Conservation (phyloP, 2,329 filamentous ascomycete species). For the Exophiala aquamarina region DNA sequence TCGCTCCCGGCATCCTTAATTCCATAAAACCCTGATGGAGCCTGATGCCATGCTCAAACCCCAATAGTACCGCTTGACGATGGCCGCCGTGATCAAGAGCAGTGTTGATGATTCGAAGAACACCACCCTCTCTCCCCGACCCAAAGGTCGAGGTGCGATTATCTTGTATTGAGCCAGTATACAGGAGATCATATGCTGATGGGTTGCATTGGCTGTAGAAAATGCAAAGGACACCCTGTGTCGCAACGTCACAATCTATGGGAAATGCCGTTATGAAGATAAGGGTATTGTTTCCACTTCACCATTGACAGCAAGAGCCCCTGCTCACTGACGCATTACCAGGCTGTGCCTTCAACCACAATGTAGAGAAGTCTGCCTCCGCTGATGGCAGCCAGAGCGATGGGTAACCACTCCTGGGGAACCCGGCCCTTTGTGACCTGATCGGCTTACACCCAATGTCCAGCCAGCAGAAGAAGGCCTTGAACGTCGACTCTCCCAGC, state of each 20-base stretch:
- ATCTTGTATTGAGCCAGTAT: background rate
- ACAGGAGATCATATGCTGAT: background rate
- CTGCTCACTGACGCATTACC: constrained; percentile 15
- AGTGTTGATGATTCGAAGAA: constrained; percentile 47
- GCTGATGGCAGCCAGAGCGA: constrained; percentile 38
- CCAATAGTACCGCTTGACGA: constrained; percentile 25
- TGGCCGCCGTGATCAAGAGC: constrained; percentile 45
- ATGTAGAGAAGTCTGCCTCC: constrained; percentile 30
- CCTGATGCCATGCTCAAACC: constrained; percentile 18
- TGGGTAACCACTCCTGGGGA: constrained; percentile 10
- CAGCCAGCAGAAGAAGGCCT: constrained; percentile 38
- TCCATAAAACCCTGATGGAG: constrained; percentile 17
- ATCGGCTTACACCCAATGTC: background rate
- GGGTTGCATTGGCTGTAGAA: constrained; percentile 47
- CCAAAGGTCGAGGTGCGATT: constrained; percentile 49
- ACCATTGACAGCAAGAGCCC: background rate
- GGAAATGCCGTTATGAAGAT: constrained; percentile 88
- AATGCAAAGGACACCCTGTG: constrained; percentile 85
- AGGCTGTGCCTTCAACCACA: constrained; percentile 85
- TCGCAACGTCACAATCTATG: constrained; percentile 90
- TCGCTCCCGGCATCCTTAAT: constrained; percentile 2
- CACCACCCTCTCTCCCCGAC: constrained; percentile 46
- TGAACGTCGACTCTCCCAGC: constrained; percentile 95
- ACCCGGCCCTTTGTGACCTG: background rate
- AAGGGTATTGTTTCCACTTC: constrained; percentile 54